Percentiles rank a stretch among this genome's conserved stretches.
Evolutionary conservation across 1,139 yeast genomes (phyloP).

Genomic region (Kurtzmaniella quercitrusa): DNA sequence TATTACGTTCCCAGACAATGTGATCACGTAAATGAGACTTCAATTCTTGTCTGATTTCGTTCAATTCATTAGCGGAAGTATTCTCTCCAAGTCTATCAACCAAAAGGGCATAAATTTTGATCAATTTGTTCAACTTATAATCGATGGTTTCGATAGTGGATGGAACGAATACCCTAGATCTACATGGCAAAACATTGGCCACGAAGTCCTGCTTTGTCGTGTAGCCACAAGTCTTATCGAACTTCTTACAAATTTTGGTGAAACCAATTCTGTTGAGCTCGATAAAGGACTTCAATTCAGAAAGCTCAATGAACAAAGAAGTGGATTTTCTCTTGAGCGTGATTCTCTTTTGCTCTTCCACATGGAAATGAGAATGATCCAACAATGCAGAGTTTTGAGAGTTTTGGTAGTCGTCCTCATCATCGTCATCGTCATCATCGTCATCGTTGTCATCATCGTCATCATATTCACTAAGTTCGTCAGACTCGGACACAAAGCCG

Average conservation of each 20-base stretch:
- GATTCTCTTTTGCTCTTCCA: conserved; percentile 52
- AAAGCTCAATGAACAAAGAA: conserved; percentile 64
- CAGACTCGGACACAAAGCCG: conserved; percentile 15
- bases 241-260: conserved; percentile 81
- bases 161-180: conserved; percentile 43
- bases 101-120: conserved; percentile 44
- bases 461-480: conserved; percentile 13
- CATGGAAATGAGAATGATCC: conserved; percentile 44
- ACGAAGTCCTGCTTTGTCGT: conserved; percentile 53
- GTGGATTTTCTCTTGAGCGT: conserved; percentile 67
- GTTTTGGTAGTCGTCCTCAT: conserved; percentile 30
- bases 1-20: conserved; percentile 93
- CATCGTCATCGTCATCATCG: conserved; percentile 41
- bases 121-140: conserved; percentile 42
- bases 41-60: conserved; percentile 61
- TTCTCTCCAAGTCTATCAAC: conserved; percentile 29
- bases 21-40: conserved; percentile 81
- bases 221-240: conserved; percentile 75
- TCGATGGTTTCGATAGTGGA: conserved; percentile 43
- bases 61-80: conserved; percentile 33
- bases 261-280: conserved; percentile 87
- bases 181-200: conserved; percentile 37
- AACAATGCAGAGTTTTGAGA: conserved; percentile 33
- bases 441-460: conserved; percentile 31
- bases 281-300: conserved; percentile 79